Percentiles rank a stretch among this genome's conserved stretches.
These are phyloP conservation scores for Pseudogymnoascus verrucosus DNA, from an alignment of 2,329 filamentous ascomycete genomes.

Conservation along the genomic window DNA sequence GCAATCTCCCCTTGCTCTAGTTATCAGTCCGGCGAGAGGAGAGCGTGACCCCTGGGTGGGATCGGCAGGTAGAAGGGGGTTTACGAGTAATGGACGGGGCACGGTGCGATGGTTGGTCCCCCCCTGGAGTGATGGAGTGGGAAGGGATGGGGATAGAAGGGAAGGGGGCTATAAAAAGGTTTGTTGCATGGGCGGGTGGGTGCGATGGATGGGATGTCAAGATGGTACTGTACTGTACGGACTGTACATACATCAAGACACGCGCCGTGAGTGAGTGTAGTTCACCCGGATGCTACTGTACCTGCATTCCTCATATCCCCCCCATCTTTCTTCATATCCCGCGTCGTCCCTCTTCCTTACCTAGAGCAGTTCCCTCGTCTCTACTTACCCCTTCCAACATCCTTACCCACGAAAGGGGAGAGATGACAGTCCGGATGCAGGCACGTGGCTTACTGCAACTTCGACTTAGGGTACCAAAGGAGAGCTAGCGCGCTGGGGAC, in stretches of 20 bases:
- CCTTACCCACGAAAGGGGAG: background rate
- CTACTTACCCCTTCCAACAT: background rate
- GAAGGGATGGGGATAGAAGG: background rate
- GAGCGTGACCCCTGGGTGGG: too few species aligned
- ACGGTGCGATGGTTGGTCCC: too few species aligned
- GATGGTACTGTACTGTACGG: background rate
- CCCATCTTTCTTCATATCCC: background rate
- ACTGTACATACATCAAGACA: too few species aligned
- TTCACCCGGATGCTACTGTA: background rate
- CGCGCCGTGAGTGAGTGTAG: background rate
- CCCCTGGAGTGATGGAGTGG: background rate
- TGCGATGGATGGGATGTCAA: background rate
- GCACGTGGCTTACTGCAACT: background rate
- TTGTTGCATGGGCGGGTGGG: background rate
- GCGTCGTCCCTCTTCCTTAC: too few species aligned
- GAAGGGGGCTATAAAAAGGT: background rate
- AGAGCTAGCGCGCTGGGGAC: background rate
- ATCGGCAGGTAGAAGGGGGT: too few species aligned
- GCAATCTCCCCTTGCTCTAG: too few species aligned
- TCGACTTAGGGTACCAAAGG: background rate
- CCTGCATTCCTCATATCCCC: background rate
- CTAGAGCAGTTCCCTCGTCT: background rate
- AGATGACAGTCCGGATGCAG: background rate
- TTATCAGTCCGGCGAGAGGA: too few species aligned
- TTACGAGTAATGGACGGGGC: background rate